Percentiles rank a stretch among this genome's conserved stretches.
These are phyloP conservation scores for Solanum virginianum DNA, from an alignment of 257 asterid genomes.

Conservation along the genomic window DNA sequence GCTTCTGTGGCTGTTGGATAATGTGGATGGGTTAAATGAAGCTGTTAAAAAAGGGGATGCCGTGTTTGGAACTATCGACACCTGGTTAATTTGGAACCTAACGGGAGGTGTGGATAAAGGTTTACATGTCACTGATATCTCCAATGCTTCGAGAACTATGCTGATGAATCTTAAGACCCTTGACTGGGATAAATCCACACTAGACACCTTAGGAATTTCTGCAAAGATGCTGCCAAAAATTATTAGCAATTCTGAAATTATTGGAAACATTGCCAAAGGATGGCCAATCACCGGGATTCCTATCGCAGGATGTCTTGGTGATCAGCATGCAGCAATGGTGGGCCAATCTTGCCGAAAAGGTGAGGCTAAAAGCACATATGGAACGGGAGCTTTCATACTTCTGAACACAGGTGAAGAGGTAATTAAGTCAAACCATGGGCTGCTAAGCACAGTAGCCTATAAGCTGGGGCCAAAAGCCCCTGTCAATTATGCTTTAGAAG, in stretches of 20 bases:
- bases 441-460: slow-evolving; percentile 70
- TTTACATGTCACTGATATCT: slow-evolving; percentile 72
- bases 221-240: slow-evolving; percentile 52
- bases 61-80: slow-evolving; percentile 78
- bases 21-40: slow-evolving; percentile 50
- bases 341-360: slow-evolving; percentile 88
- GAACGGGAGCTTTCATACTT: slow-evolving; percentile 90
- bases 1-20: slow-evolving; percentile 72
- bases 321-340: slow-evolving; percentile 94
- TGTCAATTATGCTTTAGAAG: slow-evolving; percentile 79
- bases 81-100: slow-evolving; percentile 92
- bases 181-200: slow-evolving; percentile 56
- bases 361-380: slow-evolving; percentile 90
- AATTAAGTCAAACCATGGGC: slow-evolving; percentile 57
- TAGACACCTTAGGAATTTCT: slow-evolving; percentile 42
- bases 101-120: slow-evolving; percentile 74
- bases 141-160: slow-evolving; percentile 95
- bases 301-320: slow-evolving; percentile 86
- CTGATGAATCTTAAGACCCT: slow-evolving; percentile 80
- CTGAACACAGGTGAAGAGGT: slow-evolving; percentile 65
- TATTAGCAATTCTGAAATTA: slow-evolving; percentile 61
- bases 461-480: slow-evolving; percentile 87
- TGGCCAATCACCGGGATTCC: slow-evolving; percentile 81
- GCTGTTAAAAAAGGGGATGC: slow-evolving; percentile 71
- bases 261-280: slow-evolving; percentile 55